A percentile compares a stretch with the other conserved stretches of the same genome.
phyloP scores from a whole-genome alignment of 2,329 filamentous ascomycete genomes.

The Coniella lustricola region DNA sequence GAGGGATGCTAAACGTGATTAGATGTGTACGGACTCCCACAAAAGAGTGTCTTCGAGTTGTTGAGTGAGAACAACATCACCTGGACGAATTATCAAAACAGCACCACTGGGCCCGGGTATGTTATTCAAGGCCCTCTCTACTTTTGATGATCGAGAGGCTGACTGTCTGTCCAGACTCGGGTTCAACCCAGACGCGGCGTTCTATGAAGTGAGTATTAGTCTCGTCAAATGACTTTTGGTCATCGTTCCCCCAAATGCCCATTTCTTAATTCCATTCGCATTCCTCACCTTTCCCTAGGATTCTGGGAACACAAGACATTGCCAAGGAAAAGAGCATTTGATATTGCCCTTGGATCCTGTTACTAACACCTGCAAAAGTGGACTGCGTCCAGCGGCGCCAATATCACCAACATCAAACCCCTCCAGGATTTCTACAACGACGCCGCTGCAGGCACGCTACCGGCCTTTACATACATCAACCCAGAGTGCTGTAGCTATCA shows the following conservation, averaged over 20 bases:
- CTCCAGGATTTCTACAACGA: constrained; percentile 37
- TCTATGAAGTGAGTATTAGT: constrained; percentile 24
- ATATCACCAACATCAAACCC: constrained; percentile 16
- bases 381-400: constrained; percentile 1
- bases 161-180: background rate
- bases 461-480: constrained; percentile 41
- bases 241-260: no score
- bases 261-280: no score
- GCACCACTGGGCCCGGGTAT: constrained; percentile 26
- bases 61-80: constrained; percentile 31
- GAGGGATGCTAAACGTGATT: no score
- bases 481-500: constrained; percentile 43
- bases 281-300: no score
- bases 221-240: no score
- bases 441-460: constrained; percentile 35
- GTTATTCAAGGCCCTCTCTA: background rate
- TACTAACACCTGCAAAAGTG: constrained; percentile 1
- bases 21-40: constrained; percentile 22
- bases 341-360: background rate
- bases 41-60: constrained; percentile 33
- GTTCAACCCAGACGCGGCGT: constrained; percentile 31
- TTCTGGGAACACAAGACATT: no score
- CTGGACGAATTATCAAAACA: constrained; percentile 42
- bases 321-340: background rate
- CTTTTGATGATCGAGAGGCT: background rate